phyloP scores from a whole-genome alignment of 441 rosid species.

The Rhodomyrtus psidioides region DNA sequence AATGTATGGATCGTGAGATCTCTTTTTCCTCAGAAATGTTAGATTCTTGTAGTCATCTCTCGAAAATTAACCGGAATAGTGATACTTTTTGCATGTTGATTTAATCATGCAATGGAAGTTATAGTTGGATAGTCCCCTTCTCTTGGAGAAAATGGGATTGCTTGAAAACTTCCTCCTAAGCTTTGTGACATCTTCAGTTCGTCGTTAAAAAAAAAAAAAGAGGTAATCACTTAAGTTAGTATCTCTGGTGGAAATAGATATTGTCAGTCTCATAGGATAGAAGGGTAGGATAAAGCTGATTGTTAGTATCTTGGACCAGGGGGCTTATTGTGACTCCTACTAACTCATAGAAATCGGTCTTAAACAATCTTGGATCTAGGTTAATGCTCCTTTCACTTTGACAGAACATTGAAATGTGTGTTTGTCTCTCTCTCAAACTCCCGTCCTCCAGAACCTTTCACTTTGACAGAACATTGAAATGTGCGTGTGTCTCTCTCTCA shows the following conservation, averaged over 20 bases:
- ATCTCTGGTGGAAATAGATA: neutral
- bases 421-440: neutral
- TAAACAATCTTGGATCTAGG: neutral
- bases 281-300: neutral
- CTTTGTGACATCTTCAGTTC: neutral
- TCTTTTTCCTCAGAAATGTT: neutral
- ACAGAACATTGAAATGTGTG: neutral
- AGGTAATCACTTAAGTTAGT: neutral
- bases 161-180: neutral
- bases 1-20: neutral
- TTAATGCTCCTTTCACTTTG: neutral
- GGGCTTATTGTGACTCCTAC: neutral
- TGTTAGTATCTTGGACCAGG: neutral
- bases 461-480: neutral
- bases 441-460: neutral
- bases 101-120: neutral
- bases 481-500: neutral
- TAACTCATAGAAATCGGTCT: neutral
- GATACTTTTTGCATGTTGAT: neutral
- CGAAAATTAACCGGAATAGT: neutral
- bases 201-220: neutral
- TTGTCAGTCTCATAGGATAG: neutral
- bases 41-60: neutral
- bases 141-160: neutral
- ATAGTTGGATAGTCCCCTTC: neutral